Evolutionary conservation across 75 land plant genomes (phyloP), one percentile per base, ranked within the genome.

Genomic region (Isoetes taiwanensis): DNA sequence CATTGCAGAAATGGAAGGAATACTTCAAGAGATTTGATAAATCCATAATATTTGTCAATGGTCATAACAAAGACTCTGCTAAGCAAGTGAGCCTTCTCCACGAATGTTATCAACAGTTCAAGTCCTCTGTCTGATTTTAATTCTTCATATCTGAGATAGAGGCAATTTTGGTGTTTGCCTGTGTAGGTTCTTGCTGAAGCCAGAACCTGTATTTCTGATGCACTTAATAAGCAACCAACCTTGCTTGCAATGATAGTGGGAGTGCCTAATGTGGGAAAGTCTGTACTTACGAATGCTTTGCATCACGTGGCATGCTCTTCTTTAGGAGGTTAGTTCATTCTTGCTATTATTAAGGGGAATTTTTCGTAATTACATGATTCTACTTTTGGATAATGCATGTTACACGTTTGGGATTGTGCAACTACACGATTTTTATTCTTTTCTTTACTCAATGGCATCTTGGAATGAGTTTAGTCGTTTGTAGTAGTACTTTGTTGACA

Each of bases 181-280:
- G 9, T 14, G 38, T 37, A 14, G 38, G 38, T 9, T 9, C 66
- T 86, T 42, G 72, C 68, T 28, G 77, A 69, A 50, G 80, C 77
- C 29, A 77, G 84, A 65, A 55, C 43, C 29, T 34, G 24, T 20
- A 28, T 66, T 39, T 34, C 30, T 42, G 54, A 48, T 32, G 73
- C 41, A 35, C 74, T 91, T 28, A 68, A 70, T 5, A 68, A 61
- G 71, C 80, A 89, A 34, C 94, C 97, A 27, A 91, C 97, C 28
- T 77, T 91, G 24, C 70, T 91, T 64, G 85, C 87, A 27, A 87
- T 91, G 95, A 94, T 91, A 5, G 80, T 86, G 54, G 97, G 97
- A 39, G 83, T 91, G 58, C 97, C 97, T 2, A 91, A 91, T 76
- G 94, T 91, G 61, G 97, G 97, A 30, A 91, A 91, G 63, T 91